Conservation (phyloP, 164 flowering plant genomes). For the Chimonanthus salicifolius region DNA sequence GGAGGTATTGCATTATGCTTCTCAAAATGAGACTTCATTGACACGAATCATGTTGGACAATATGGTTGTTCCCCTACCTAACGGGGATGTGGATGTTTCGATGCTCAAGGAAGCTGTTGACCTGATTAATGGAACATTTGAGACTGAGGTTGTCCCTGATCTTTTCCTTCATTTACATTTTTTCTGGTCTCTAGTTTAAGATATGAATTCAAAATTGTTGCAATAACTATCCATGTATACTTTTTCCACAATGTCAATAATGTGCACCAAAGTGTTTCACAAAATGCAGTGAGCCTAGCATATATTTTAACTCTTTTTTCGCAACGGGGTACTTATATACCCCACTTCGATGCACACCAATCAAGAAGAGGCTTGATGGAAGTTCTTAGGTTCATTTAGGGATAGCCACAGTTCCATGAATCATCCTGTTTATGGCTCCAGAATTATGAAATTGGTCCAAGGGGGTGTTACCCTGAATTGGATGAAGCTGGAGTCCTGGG, state of each 20-base stretch:
- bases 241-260: not conserved
- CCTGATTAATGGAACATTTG: constrained; percentile 74
- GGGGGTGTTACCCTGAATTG: too few species aligned
- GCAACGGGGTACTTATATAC: not conserved
- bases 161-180: not conserved
- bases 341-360: not conserved
- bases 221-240: not conserved
- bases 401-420: not conserved
- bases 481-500: too few species aligned
- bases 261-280: too few species aligned
- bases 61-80: constrained; percentile 78
- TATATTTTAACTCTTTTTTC: too few species aligned
- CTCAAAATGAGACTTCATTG: constrained; percentile 54
- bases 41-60: constrained; percentile 95
- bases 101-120: constrained; percentile 93
- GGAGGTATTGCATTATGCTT: constrained; percentile 75
- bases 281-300: too few species aligned
- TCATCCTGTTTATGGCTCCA: not conserved
- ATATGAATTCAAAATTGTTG: too few species aligned
- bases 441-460: too few species aligned
- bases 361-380: not conserved
- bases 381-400: not conserved
- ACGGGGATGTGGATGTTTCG: constrained; percentile 81
- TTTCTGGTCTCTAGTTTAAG: not conserved
- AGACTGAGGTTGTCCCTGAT: constrained; percentile 69